phyloP scores from a whole-genome alignment of 257 asterid genomes.

The Primulina huaijiensis region DNA sequence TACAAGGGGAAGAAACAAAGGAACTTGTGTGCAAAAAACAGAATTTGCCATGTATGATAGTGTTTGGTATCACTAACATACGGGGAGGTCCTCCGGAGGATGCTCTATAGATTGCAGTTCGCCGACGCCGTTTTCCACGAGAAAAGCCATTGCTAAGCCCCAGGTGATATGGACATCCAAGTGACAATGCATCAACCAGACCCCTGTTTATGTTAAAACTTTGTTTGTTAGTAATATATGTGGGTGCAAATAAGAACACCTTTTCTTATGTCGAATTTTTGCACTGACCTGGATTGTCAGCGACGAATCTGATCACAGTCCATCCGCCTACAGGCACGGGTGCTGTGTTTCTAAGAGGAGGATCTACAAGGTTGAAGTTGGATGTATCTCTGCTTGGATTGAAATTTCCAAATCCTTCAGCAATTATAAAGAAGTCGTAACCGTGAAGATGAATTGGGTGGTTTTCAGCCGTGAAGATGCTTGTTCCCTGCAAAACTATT shows the following conservation, averaged over 20 bases:
- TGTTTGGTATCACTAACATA: constrained; percentile 30
- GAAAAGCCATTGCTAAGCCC: constrained; percentile 29
- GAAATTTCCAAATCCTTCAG: constrained; percentile 57
- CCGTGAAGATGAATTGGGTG: constrained; percentile 62
- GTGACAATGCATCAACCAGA: constrained; percentile 30
- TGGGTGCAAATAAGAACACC: not conserved
- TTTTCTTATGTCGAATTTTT: not conserved
- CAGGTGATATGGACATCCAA: constrained; percentile 26
- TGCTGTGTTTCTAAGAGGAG: constrained; percentile 29
- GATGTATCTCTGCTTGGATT: constrained; percentile 30
- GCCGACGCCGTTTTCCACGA: constrained; percentile 25
- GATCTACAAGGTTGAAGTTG: constrained; percentile 45
- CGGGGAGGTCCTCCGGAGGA: constrained; percentile 23
- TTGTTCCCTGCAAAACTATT: constrained; percentile 53
- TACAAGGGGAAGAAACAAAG: not conserved
- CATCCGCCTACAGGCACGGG: constrained; percentile 21
- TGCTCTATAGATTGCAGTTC: constrained; percentile 18
- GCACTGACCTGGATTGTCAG: constrained; percentile 20
- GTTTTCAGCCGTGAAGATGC: constrained; percentile 50
- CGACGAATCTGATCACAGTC: constrained; percentile 20
- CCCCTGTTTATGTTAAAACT: constrained; percentile 18
- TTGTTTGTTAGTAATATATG: not conserved
- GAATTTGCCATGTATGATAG: not conserved
- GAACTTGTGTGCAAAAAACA: not conserved
- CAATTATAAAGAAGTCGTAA: constrained; percentile 45